Evolutionary conservation across 2,329 filamentous ascomycete species (phyloP).

Genomic region (Dendrostoma leiphaemia): DNA sequence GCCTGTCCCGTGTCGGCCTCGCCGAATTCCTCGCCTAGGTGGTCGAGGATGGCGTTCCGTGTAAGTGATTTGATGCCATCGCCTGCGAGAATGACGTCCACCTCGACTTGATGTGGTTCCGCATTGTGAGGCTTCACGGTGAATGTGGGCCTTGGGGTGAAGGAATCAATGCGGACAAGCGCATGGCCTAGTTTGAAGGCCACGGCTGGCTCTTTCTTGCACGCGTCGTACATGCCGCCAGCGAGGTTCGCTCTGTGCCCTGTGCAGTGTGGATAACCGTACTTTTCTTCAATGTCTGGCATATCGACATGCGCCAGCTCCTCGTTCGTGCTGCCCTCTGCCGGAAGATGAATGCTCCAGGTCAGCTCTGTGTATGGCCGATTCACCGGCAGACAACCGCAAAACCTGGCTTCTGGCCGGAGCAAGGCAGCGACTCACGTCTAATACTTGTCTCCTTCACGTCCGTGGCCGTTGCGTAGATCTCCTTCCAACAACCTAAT

Average conservation of each 20-base stretch:
- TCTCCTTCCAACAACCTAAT: conserved; percentile 69
- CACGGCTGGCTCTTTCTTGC: conserved; percentile 59
- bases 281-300: conserved; percentile 63
- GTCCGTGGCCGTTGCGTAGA: conserved; percentile 69
- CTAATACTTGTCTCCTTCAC: conserved; percentile 71
- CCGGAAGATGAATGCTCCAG: background rate
- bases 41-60: conserved; percentile 52
- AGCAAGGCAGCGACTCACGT: conserved; percentile 38
- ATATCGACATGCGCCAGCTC: conserved; percentile 72
- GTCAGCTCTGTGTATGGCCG: background rate
- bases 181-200: conserved; percentile 66
- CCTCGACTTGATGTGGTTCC: conserved; percentile 51
- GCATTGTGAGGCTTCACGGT: conserved; percentile 56
- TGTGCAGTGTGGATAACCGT: conserved; percentile 76
- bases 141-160: conserved; percentile 58
- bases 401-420: no score
- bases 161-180: conserved; percentile 56
- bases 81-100: conserved; percentile 50
- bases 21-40: conserved; percentile 48
- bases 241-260: conserved; percentile 74
- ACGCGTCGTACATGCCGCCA: conserved; percentile 67
- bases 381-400: no score
- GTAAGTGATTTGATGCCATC: conserved; percentile 56
- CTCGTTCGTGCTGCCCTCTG: conserved; percentile 64
- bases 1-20: conserved; percentile 72